These are phyloP conservation scores for Ophiostoma sp. DNA, from an alignment of 2,329 filamentous ascomycete genomes.

Conservation along the genomic window DNA sequence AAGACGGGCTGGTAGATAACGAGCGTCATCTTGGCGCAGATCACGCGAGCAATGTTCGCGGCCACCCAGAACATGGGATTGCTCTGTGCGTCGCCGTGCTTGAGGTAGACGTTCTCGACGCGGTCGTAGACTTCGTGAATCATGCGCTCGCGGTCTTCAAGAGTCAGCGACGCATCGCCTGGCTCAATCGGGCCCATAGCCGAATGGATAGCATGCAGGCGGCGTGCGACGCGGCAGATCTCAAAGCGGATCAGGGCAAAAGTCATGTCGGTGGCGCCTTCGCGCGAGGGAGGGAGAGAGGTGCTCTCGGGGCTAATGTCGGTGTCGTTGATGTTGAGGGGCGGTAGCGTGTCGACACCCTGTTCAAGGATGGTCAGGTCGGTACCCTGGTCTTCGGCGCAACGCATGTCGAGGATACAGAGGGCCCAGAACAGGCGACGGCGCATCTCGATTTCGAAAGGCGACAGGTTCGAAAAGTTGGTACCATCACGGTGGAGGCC, in stretches of 20 bases:
- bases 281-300: conserved; percentile 47
- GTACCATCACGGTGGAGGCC: conserved; percentile 60
- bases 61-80: conserved; percentile 53
- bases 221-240: conserved; percentile 44
- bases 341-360: conserved; percentile 54
- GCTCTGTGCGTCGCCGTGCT: conserved; percentile 48
- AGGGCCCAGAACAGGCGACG: conserved; percentile 64
- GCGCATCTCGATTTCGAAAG: conserved; percentile 64
- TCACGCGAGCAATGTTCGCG: conserved; percentile 49
- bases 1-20: conserved; percentile 55
- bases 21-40: conserved; percentile 56
- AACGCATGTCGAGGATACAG: conserved; percentile 59
- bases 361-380: conserved; percentile 48
- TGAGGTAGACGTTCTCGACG: conserved; percentile 56
- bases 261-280: conserved; percentile 56
- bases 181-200: conserved; percentile 36
- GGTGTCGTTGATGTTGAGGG: conserved; percentile 58
- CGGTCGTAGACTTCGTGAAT: conserved; percentile 38
- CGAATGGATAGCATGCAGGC: conserved; percentile 42
- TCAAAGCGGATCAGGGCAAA: conserved; percentile 48
- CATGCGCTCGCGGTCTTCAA: conserved; percentile 47
- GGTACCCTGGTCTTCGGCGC: conserved; percentile 60
- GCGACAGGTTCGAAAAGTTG: conserved; percentile 52
- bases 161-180: conserved; percentile 36
- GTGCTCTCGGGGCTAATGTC: conserved; percentile 52